Evolutionary conservation across 805 yeast genomes (phyloP).

Genomic region (Nakazawaea wickerhamii): DNA sequence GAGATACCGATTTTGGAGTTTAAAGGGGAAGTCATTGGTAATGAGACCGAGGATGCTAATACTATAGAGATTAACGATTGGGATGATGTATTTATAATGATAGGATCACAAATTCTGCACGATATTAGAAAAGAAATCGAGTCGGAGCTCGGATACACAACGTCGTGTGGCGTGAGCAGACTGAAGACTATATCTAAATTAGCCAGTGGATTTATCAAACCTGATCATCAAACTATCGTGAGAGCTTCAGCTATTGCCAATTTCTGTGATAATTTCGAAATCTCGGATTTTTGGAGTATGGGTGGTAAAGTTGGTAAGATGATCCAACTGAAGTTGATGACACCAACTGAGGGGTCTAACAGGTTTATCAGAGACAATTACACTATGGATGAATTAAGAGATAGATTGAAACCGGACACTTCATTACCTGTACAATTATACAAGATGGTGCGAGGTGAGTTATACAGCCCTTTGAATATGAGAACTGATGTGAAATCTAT

Average conservation of each 20-base stretch:
- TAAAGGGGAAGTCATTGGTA: constrained; percentile 23
- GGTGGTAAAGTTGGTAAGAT: constrained; percentile 84
- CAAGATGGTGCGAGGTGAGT: constrained; percentile 60
- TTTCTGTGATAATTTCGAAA: constrained; percentile 56
- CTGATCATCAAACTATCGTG: constrained; percentile 79
- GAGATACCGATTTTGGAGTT: constrained; percentile 29
- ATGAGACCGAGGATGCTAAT: constrained; percentile 19
- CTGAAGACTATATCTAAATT: constrained; percentile 78
- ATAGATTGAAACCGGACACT: constrained; percentile 34
- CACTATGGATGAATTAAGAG: constrained; percentile 31
- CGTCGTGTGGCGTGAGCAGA: constrained; percentile 83
- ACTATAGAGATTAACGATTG: constrained; percentile 44
- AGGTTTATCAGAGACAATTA: constrained; percentile 46
- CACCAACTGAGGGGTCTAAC: constrained; percentile 45
- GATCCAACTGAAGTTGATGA: constrained; percentile 41
- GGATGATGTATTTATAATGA: constrained; percentile 70
- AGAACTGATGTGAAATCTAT: constrained; percentile 72
- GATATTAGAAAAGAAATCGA: constrained; percentile 50
- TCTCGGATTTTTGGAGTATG: constrained; percentile 80
- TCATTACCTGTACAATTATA: constrained; percentile 50
- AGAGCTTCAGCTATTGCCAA: constrained; percentile 38
- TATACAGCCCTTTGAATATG: constrained; percentile 46
- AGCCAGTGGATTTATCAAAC: constrained; percentile 82
- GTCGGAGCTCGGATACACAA: constrained; percentile 64
- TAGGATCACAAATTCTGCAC: constrained; percentile 59